Evolutionary conservation across 2,329 filamentous ascomycete genomes (phyloP), one percentile per base, ranked within the genome.

Genomic region (Aspergillus neoniger): DNA sequence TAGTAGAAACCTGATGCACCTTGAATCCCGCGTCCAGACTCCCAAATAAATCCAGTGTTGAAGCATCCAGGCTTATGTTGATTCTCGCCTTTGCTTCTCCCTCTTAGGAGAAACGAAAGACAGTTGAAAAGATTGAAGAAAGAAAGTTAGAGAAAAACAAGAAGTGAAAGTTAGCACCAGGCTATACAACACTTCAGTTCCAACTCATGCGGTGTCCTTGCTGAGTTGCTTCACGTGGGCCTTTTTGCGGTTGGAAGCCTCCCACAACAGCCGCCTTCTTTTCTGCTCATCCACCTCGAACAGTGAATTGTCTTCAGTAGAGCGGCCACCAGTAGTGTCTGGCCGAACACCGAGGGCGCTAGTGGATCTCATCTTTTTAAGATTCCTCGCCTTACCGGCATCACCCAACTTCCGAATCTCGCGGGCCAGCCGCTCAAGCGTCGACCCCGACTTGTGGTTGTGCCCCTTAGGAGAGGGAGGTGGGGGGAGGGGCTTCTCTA

Each of bases 361-460:
- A 51, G 80, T 81, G 55, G 84, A 83, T 50, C 83, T 82, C 72
- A 88, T 86, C 65, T 76, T 77, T 49, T 68, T 67, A n/a, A 69
- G 63, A 21, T 62, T 65, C 58, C 67, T 72, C n/a, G 60, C 48
- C 50, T 72, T 73, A 19, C 63, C 67, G 21, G 61, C 58, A 39
- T 70, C 65, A 44, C 72, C 69, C n/a, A 75, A 64, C 30, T 83
- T 82, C 63, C 81, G 82, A 63, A 88, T 77, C 64, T 87, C 85
- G 39, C 83, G 80, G 10, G 84, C 83, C 61, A 88, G 82, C 67
- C 83, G 83, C 74, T 88, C 85, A 10, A 88, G 74, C n/a, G 81
- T 79, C 49, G 82, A 85, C 36, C 79, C 76, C 36, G 65, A 44
- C 54, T 70, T 74, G 60, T 68, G 67, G 36, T 67, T 61, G 50